These are phyloP conservation scores for Chaetomium cochliodes DNA, from an alignment of 495 filamentous ascomycete genomes.

Conservation along the genomic window DNA sequence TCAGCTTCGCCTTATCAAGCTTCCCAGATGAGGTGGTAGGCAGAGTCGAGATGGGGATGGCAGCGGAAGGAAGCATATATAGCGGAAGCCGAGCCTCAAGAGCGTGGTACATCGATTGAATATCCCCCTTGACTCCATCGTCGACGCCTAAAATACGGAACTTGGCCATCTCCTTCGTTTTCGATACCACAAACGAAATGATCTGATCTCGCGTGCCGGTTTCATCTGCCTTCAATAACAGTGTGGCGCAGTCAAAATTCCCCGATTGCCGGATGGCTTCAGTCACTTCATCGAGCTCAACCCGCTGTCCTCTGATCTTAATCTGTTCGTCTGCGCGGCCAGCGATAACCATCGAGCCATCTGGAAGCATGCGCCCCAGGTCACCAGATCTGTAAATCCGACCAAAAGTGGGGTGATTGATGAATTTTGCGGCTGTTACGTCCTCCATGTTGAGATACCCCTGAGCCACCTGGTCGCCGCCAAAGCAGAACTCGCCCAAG, in stretches of 20 bases:
- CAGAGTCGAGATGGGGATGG: constrained; percentile 64
- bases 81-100: constrained; percentile 50
- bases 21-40: constrained; percentile 66
- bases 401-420: constrained; percentile 64
- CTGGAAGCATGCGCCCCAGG: constrained; percentile 65
- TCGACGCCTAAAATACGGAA: constrained; percentile 35
- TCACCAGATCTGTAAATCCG: constrained; percentile 71
- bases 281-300: constrained; percentile 78
- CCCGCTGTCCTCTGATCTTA: constrained; percentile 76
- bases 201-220: constrained; percentile 43
- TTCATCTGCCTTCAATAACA: constrained; percentile 42
- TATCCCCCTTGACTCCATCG: constrained; percentile 17
- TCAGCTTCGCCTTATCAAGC: constrained; percentile 46
- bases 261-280: constrained; percentile 47
- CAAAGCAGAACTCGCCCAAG: constrained; percentile 77
- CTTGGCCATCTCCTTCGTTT: background rate
- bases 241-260: constrained; percentile 54
- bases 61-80: constrained; percentile 67
- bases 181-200: constrained; percentile 59
- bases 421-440: constrained; percentile 58
- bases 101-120: constrained; percentile 42
- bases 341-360: constrained; percentile 68
- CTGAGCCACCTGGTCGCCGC: constrained; percentile 73
- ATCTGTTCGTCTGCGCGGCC: constrained; percentile 77
- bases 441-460: constrained; percentile 64